Evolutionary conservation across 352 stramenopile genomes (phyloP), one percentile per base, ranked within the genome.

Genomic region (Phytopythium mirpurense): DNA sequence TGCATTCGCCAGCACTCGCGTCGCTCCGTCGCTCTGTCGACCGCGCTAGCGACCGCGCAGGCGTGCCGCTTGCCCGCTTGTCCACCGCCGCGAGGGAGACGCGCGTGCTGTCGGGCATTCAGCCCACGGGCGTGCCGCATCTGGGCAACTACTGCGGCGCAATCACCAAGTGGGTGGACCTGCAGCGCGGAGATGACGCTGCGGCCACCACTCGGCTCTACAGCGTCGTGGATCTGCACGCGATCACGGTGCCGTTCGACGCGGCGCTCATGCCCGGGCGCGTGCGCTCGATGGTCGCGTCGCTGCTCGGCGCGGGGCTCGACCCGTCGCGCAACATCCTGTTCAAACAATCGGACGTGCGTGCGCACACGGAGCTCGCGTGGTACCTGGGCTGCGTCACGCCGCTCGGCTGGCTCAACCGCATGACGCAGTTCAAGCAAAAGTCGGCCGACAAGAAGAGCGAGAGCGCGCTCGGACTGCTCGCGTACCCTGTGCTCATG

Each of bases 371-470:
- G 8, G 97, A 99, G 65, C 78, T 99, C 27, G 77, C 90, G 48
- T 99, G 97, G 97, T 74, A 99, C 23, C 72, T 99, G 44, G 97
- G 92, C 57, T 99, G 96, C 70, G 88, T 98, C 45, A 98, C 96
- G 42, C 96, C 97, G 11, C 95, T 99, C 62, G 96, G 93, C 44
- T 98, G 96, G 93, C 73, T 99, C 36, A 90, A 99, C 63, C 89
- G 97, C 56, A 99, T 99, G 97, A 99, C 98, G 55, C 97, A 99
- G 78, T 99, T 98, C 79, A 99, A 99, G 74, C 95, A 99, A 57
- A 99, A 99, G 73, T 70, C 88, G 18, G 83, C 89, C 45, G 53
- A 57, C 15, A 60, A 98, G 90, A 74, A 75, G 41, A 77, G 60
- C 49, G 74, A 88, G 54, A 81, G 66, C 42, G 90, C 87, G 7